Base-by-base conservation (phyloP, 176 grass and related monocot genomes). In the Carex myosuroides region DNA sequence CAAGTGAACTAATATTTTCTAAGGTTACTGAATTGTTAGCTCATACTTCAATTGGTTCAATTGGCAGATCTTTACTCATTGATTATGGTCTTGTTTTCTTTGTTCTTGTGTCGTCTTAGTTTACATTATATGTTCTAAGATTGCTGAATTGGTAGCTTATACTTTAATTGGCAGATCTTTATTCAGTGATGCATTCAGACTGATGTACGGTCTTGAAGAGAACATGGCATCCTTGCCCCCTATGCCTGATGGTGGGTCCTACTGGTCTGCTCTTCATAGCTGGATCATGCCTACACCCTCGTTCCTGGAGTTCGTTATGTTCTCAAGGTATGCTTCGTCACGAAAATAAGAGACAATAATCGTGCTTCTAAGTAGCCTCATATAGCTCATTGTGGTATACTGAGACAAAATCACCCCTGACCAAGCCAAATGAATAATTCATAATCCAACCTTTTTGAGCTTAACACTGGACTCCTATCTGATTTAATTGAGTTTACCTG, bases 271-370 rank as follows among this genome's bases (percentile, higher is more conserved):
- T 87, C 91, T 99, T 81, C 89, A 99, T 87, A 93, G 93, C 57
- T 99, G 96, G 96, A 86, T 95, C 83, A 95, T 99, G 96, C 96
- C 96, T 59, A 99, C 96, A 60, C 91, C 96, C 54, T 95, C 96
- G 26, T 99, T 93, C 83, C 86, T 99, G 66, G 94, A 99, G 84
- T 95, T 99, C 26, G 62, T 99, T 62, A 99, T 95, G 90, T 99
- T 99, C 85, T 87, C 96, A 57, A 95, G 96, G 96, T 95, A 87
- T 65, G 73, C 73, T 83, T 55, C 68, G 62, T 53, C 6, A 35
- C 6, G 52, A 55, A 8, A 73, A 55, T 53, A 30, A 30, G 22
- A 30, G 50, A 18, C 14, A 13, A 5, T 71, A 18, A 33, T 56
- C 33, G 13, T 57, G 24, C 73, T 78, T 78, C 22, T 18, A 30